Evolutionary conservation across 257 asterid species (phyloP).

Genomic region (Avicennia marina): DNA sequence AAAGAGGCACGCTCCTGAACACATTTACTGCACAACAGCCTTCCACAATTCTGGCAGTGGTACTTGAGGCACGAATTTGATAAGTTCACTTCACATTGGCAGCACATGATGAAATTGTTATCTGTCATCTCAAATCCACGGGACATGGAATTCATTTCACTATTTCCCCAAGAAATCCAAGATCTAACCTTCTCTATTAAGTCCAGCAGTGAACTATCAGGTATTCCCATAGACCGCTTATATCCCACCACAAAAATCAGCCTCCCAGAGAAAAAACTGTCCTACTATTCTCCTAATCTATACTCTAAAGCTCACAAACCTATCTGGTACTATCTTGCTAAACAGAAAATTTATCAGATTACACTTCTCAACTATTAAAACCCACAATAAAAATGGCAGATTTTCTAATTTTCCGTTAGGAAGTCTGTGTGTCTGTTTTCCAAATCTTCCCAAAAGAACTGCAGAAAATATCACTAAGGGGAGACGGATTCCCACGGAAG

Average conservation of each 20-base stretch:
- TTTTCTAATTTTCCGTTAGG: too few relatives aligned
- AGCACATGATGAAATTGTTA: slow-evolving; percentile 29
- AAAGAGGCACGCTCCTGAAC: slow-evolving; percentile 30
- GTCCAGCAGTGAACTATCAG: slow-evolving; percentile 46
- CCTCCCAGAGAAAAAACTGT: too few relatives aligned
- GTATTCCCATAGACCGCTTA: slow-evolving; percentile 63
- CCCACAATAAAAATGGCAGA: slow-evolving; percentile 80
- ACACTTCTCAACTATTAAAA: slow-evolving; percentile 28
- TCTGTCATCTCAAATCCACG: slow-evolving; percentile 39
- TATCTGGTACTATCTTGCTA: too few relatives aligned
- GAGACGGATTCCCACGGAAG: slow-evolving; percentile 21
- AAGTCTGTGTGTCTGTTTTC: too few relatives aligned
- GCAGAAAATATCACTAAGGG: slow-evolving; percentile 36
- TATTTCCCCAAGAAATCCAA: slow-evolving; percentile 53
- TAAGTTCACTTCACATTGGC: slow-evolving; percentile 40
- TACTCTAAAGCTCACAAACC: too few relatives aligned
- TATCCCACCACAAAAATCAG: too few relatives aligned
- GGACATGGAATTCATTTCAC: slow-evolving; percentile 24
- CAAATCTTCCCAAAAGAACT: slow-evolving; percentile 29
- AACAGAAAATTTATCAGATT: slow-evolving; percentile 37
- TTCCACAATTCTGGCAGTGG: slow-evolving; percentile 61
- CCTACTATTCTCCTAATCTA: too few relatives aligned
- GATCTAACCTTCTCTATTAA: slow-evolving; percentile 64
- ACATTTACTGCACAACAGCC: slow-evolving; percentile 52
- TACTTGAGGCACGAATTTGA: slow-evolving; percentile 36